A percentile compares a stretch with the other conserved stretches of the same genome.
phyloP scores from a whole-genome alignment of 306 rosid genomes.

The Begonia fuchsioides region DNA sequence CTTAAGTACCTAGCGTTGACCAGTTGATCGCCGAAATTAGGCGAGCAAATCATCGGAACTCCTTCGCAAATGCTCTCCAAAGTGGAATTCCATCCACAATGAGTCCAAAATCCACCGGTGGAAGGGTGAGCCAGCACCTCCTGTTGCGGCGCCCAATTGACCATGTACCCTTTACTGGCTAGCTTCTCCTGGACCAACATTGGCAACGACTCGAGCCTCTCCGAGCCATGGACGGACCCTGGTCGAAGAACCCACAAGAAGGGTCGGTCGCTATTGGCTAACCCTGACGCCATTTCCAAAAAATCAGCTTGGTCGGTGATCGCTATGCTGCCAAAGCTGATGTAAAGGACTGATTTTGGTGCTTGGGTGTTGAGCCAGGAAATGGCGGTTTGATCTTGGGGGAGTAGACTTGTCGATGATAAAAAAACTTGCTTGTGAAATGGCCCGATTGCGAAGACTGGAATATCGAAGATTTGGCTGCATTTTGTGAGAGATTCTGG shows the following conservation, averaged over 20 bases:
- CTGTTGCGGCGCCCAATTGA: conserved; percentile 68
- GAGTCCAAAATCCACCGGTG: conserved; percentile 54
- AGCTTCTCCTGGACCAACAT: conserved; percentile 22
- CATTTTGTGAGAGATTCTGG: conserved; percentile 16
- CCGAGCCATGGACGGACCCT: conserved; percentile 23
- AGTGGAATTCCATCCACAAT: conserved; percentile 59
- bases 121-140: conserved; percentile 42
- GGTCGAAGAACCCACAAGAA: conserved; percentile 63
- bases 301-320: conserved; percentile 19
- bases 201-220: conserved; percentile 40
- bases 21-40: conserved; percentile 38
- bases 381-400: conserved; percentile 28
- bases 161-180: conserved; percentile 31
- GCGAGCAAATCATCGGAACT: conserved; percentile 53
- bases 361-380: conserved; percentile 34
- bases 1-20: conserved; percentile 38
- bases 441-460: conserved; percentile 51
- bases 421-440: conserved; percentile 28
- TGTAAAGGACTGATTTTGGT: conserved; percentile 36
- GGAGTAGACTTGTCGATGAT: conserved; percentile 18
- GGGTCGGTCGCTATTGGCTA: conserved; percentile 37
- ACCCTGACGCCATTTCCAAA: conserved; percentile 50
- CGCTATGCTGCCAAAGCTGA: conserved; percentile 47
- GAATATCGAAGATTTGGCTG: conserved; percentile 16
- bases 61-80: conserved; percentile 51